These are phyloP conservation scores for Termitomyces heimii DNA, from an alignment of 768 basidiomycete species.

Conservation along the genomic window DNA sequence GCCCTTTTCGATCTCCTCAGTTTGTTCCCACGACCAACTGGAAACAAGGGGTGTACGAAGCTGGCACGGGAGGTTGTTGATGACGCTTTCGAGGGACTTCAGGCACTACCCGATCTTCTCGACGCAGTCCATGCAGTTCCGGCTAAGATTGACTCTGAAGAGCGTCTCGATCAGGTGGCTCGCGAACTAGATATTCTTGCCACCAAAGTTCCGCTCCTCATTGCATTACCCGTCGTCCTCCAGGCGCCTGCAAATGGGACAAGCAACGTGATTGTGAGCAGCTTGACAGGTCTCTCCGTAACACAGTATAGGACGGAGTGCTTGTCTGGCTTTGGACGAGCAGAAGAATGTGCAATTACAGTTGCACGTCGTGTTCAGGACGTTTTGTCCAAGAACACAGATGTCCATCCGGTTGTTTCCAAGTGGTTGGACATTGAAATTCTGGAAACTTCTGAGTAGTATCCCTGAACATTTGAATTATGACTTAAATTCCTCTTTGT, in stretches of 20 bases:
- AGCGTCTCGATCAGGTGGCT: slow-evolving; percentile 23
- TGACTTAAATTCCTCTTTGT: background rate
- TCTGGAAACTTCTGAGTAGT: slow-evolving; percentile 16
- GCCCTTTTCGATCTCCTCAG: slow-evolving; percentile 57
- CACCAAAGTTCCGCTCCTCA: slow-evolving; percentile 64
- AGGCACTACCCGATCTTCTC: slow-evolving; percentile 50
- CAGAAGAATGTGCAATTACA: slow-evolving; percentile 62
- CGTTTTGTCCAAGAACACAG: slow-evolving; percentile 30
- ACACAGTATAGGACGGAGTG: slow-evolving; percentile 63
- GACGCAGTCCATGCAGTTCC: slow-evolving; percentile 34
- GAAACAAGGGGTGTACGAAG: slow-evolving; percentile 38
- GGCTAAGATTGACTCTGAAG: slow-evolving; percentile 13
- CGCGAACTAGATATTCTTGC: slow-evolving; percentile 48
- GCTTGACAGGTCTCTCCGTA: slow-evolving; percentile 53
- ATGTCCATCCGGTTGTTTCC: slow-evolving; percentile 28
- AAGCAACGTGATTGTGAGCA: slow-evolving; percentile 37
- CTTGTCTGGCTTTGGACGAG: slow-evolving; percentile 69
- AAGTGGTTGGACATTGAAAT: slow-evolving; percentile 48
- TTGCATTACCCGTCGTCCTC: slow-evolving; percentile 65
- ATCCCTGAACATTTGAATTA: background rate
- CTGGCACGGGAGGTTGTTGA: slow-evolving; percentile 78
- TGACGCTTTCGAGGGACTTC: slow-evolving; percentile 66
- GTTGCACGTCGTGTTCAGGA: slow-evolving; percentile 56
- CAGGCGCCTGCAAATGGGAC: slow-evolving; percentile 38
- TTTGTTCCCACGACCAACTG: slow-evolving; percentile 53